These are phyloP conservation scores for Oryza australiensis DNA, from an alignment of 176 grass and related monocot species.

Conservation along the genomic window DNA sequence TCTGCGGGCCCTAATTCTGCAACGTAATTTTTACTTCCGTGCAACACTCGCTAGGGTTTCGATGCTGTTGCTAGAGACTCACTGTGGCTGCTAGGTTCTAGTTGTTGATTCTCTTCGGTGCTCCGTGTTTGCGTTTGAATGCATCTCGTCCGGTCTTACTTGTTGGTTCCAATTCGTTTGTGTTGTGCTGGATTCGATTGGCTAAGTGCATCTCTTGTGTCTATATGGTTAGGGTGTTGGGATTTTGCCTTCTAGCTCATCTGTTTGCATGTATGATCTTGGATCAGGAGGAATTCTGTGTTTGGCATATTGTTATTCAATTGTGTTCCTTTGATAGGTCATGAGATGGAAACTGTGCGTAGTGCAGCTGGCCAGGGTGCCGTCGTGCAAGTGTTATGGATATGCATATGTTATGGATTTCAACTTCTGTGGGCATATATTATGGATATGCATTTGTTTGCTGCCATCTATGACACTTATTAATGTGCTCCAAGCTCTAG, in stretches of 20 bases:
- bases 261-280: neutral
- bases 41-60: slow-evolving; percentile 35
- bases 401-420: neutral
- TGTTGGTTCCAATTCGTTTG: neutral
- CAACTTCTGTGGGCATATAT: neutral
- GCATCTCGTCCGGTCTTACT: neutral
- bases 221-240: neutral
- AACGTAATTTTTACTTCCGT: neutral
- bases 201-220: neutral
- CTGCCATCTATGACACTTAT: neutral
- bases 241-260: neutral
- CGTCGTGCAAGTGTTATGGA: neutral
- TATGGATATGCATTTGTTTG: neutral
- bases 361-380: too few relatives aligned
- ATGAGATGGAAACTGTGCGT: neutral
- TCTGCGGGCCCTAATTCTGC: neutral
- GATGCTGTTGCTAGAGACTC: neutral
- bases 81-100: neutral
- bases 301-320: neutral
- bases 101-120: too few relatives aligned
- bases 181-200: neutral
- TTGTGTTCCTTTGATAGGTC: neutral
- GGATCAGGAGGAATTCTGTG: neutral
- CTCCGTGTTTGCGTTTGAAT: neutral
- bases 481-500: neutral